phyloP scores from a whole-genome alignment of 768 basidiomycete species.

The Boletus vermiculosoides region DNA sequence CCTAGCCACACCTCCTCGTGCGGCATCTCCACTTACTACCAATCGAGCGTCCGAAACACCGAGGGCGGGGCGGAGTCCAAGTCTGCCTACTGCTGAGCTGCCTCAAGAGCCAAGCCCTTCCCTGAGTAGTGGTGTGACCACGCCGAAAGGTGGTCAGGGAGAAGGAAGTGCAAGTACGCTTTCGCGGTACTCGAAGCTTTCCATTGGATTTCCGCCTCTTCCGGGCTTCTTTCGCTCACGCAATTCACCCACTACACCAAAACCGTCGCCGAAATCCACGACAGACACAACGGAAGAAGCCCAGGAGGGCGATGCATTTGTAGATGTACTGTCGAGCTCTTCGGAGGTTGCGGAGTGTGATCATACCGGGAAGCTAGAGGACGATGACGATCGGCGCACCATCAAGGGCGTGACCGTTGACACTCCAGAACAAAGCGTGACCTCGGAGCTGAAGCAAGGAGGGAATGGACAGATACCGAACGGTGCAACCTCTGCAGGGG shows the following conservation, averaged over 20 bases:
- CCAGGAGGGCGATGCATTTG: conserved; percentile 19
- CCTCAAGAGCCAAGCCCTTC: conserved; percentile 41
- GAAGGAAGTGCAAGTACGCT: conserved; percentile 31
- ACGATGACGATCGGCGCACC: conserved; percentile 46
- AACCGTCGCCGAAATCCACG: conserved; percentile 21
- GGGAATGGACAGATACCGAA: conserved; percentile 7
- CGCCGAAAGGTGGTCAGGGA: conserved; percentile 46
- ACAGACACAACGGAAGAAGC: conserved; percentile 21
- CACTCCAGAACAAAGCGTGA: conserved; percentile 11
- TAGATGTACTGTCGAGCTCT: conserved; percentile 5
- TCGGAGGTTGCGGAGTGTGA: conserved; percentile 8
- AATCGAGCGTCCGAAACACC: conserved; percentile 26
- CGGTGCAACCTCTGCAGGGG: conserved; percentile 15
- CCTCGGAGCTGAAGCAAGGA: conserved; percentile 12
- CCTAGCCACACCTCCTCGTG: conserved; percentile 25
- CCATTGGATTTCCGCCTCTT: conserved; percentile 59
- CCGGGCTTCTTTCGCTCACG: conserved; percentile 63
- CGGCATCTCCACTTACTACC: conserved; percentile 13
- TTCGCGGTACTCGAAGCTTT: conserved; percentile 41
- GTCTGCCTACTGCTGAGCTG: conserved; percentile 14
- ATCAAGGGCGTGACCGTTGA: conserved; percentile 31
- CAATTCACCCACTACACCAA: conserved; percentile 46
- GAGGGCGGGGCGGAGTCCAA: conserved; percentile 23
- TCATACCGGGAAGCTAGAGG: conserved; percentile 21
- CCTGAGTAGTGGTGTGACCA: conserved; percentile 54